Base-by-base conservation (phyloP, 148 eudicot genomes). In the Rhododendron griersonianum region DNA sequence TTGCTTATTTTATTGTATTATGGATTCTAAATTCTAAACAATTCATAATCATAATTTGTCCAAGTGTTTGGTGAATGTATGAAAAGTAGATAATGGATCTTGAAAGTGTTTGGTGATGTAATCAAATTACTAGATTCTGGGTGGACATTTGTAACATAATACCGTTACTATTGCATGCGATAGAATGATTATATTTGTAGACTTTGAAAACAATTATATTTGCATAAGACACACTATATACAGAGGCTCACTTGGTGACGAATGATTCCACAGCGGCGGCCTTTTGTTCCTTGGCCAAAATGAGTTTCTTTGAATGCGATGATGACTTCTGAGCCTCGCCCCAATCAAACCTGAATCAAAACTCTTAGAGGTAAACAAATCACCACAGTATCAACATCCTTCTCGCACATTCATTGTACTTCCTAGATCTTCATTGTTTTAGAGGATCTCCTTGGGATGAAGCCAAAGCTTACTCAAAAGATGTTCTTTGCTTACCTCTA, bases 201-300 rank as follows among this genome's bases (percentile, higher is more conserved):
- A 19, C 65, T 19, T 15, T 59, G 25, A 59, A 11, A 51, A 51
- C 25, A 59, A 59, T 59, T 19, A 59, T 19, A 59, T 6, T 59
- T 59, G 25, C n/a, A 19, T 6, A 19, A 19, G 65, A 59, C 25
- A 59, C 63, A 55, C 7, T 16, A 57, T 18, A 41, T 28, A 59
- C 37, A 55, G 39, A 80, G 25, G 2, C 82, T 85, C 82, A 85
- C 86, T 77, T 23, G 16, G 25, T 39, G 3, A 67, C 84, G 15
- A 21, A 80, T 51, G 83, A 65, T 69, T 85, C 87, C n/a, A 48
- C 84, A 37, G 84, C 87, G 23, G 67, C 33, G 0, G 44, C 47
- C 65, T 65, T 48, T 19, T 33, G 25, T 35, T 47, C 33, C 78
- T 28, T 85, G 7, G 84, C 9, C 47, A 16, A 8, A 5, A 23